phyloP scores from a whole-genome alignment of 768 basidiomycete genomes.

The Rhodotorula taiwanensis region DNA sequence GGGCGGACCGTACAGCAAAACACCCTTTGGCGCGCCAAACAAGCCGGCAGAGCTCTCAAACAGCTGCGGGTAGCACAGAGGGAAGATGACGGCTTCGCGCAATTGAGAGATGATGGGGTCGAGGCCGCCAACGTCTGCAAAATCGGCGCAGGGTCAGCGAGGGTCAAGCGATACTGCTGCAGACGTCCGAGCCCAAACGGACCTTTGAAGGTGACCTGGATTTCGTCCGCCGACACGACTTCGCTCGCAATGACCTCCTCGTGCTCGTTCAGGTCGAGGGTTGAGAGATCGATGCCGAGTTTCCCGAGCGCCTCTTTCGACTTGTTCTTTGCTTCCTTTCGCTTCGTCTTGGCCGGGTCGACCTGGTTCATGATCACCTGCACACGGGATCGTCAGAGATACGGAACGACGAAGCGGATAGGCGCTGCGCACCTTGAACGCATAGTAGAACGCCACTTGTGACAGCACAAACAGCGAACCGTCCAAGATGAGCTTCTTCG shows the following conservation, averaged over 20 bases:
- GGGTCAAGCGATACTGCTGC: not conserved
- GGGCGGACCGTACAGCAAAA: slow-evolving; percentile 89
- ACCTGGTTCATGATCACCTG: slow-evolving; percentile 44
- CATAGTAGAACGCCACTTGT: slow-evolving; percentile 47
- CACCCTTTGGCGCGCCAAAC: slow-evolving; percentile 87
- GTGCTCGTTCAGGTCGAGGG: slow-evolving; percentile 76
- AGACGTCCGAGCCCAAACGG: slow-evolving; percentile 30
- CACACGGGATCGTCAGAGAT: not conserved
- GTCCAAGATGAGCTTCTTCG: slow-evolving; percentile 28
- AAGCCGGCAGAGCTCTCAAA: slow-evolving; percentile 72
- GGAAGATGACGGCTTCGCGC: slow-evolving; percentile 91
- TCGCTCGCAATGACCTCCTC: slow-evolving; percentile 89
- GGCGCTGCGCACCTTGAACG: slow-evolving; percentile 38
- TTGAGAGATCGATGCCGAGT: slow-evolving; percentile 40
- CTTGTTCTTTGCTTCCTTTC: slow-evolving; percentile 45
- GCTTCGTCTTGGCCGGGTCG: slow-evolving; percentile 42
- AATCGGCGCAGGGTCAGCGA: not conserved
- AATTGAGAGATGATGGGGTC: slow-evolving; percentile 82
- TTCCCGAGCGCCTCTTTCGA: slow-evolving; percentile 44
- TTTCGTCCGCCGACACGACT: slow-evolving; percentile 86
- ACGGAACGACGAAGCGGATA: no score
- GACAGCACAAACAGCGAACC: slow-evolving; percentile 23
- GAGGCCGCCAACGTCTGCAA: slow-evolving; percentile 79
- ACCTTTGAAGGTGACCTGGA: slow-evolving; percentile 68
- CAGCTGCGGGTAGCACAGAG: slow-evolving; percentile 79